These are phyloP conservation scores for Solanum rostratum DNA, from an alignment of 257 asterid species.

Conservation along the genomic window DNA sequence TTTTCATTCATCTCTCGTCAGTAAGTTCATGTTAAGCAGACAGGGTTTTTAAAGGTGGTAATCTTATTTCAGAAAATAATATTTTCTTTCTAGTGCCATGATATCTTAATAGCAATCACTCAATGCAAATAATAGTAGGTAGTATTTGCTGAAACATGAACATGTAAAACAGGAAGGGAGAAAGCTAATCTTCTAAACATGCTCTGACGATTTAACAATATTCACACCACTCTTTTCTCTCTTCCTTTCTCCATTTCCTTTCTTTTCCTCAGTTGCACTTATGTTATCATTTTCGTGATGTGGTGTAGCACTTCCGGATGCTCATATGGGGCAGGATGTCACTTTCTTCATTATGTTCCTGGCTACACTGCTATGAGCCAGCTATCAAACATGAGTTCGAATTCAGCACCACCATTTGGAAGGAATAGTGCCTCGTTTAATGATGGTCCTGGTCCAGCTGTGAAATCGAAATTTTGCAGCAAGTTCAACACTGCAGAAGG, in stretches of 20 bases:
- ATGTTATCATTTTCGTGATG: background rate
- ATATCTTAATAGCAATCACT: background rate
- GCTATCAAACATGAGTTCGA: conserved; percentile 60
- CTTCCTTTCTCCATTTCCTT: background rate
- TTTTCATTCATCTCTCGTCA: background rate
- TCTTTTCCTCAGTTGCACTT: background rate
- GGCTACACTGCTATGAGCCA: conserved; percentile 81
- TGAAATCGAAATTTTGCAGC: conserved; percentile 65
- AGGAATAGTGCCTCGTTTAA: conserved; percentile 21
- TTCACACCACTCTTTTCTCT: background rate
- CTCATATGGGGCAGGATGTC: conserved; percentile 67
- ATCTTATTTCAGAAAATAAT: background rate
- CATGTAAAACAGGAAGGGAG: background rate
- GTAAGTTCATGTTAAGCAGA: background rate
- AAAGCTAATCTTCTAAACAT: background rate
- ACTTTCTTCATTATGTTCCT: conserved; percentile 79
- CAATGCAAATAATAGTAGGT: background rate
- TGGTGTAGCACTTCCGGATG: conserved; percentile 59
- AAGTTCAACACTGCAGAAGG: conserved; percentile 71
- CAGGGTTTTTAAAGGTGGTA: background rate
- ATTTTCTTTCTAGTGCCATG: background rate
- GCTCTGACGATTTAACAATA: background rate
- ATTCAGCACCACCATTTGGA: conserved; percentile 20
- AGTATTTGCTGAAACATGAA: background rate
- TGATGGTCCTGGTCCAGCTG: conserved; percentile 37